Conservation (phyloP, 2,329 filamentous ascomycete species). For the Talaromyces sp. region DNA sequence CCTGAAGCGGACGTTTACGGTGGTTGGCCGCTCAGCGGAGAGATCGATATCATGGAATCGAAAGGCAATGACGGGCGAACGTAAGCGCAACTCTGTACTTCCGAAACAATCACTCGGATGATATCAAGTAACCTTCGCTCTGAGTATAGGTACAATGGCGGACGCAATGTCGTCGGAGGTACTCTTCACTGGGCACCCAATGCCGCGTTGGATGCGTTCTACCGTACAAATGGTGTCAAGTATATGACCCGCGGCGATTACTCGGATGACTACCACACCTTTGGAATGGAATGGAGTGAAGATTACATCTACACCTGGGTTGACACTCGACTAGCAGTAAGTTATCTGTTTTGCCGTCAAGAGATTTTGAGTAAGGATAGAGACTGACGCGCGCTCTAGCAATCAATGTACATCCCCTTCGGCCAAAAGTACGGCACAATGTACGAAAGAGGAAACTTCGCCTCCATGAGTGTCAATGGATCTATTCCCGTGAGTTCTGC, state of each 20-base stretch:
- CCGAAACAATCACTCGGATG: background rate
- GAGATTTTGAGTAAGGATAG: background rate
- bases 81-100: background rate
- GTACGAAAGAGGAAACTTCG: slow-evolving; percentile 16
- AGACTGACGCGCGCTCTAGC: background rate
- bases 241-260: slow-evolving; percentile 16
- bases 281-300: slow-evolving; percentile 18
- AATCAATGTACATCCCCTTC: slow-evolving; percentile 17
- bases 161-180: slow-evolving; percentile 14
- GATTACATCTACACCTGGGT: slow-evolving; percentile 17
- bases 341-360: background rate
- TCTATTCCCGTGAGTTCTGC: slow-evolving; percentile 12
- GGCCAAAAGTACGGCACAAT: slow-evolving; percentile 16
- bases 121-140: background rate
- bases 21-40: slow-evolving; percentile 15
- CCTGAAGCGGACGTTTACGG: slow-evolving; percentile 11
- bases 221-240: slow-evolving; percentile 11
- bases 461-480: slow-evolving; percentile 15
- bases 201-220: slow-evolving; percentile 11
- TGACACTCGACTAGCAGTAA: slow-evolving; percentile 14
- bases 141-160: slow-evolving; percentile 4
- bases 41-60: slow-evolving; percentile 17
- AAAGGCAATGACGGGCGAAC: slow-evolving; percentile 14
- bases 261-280: slow-evolving; percentile 15
- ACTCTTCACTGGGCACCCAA: slow-evolving; percentile 17